Conservation (phyloP, 371 early-diverging fungal species). For the Actinomortierella ambigua region DNA sequence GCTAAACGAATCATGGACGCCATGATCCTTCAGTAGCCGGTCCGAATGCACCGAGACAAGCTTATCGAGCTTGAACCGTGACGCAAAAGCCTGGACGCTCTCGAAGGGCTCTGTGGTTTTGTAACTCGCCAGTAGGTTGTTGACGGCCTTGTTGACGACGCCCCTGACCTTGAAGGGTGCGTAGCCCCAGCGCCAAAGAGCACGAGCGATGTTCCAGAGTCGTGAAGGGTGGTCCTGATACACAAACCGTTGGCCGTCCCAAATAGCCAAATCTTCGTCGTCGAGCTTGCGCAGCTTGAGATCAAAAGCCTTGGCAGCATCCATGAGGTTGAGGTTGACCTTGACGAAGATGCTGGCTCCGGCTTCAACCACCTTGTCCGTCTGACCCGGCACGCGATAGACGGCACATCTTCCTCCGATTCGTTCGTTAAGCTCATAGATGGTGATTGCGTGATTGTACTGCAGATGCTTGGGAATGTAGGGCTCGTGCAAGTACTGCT, state of each 20-base stretch:
- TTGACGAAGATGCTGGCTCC: constrained; percentile 72
- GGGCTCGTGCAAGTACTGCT: constrained; percentile 48
- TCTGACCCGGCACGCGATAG: constrained; percentile 48
- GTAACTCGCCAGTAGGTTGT: constrained; percentile 33
- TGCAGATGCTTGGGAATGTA: constrained; percentile 13
- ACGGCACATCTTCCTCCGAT: constrained; percentile 62
- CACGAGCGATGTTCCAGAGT: constrained; percentile 52
- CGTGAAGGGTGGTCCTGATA: constrained; percentile 55
- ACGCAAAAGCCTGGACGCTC: constrained; percentile 19
- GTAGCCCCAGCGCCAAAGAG: constrained; percentile 56
- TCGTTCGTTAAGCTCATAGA: constrained; percentile 56
- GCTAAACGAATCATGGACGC: constrained; percentile 44
- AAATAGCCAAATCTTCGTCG: constrained; percentile 50
- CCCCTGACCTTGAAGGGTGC: constrained; percentile 54
- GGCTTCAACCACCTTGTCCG: constrained; percentile 52
- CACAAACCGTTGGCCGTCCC: constrained; percentile 56
- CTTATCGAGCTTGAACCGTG: constrained; percentile 36
- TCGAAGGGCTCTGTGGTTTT: constrained; percentile 21
- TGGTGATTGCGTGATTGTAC: constrained; percentile 43
- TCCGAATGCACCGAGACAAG: constrained; percentile 47
- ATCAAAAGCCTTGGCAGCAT: constrained; percentile 57
- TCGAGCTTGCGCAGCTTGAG: constrained; percentile 45
- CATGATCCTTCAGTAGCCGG: constrained; percentile 46
- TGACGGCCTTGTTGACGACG: constrained; percentile 1
- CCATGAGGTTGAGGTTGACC: constrained; percentile 58